Conservation (phyloP, 2,329 filamentous ascomycete genomes). For the Colletotrichum tanaceti region DNA sequence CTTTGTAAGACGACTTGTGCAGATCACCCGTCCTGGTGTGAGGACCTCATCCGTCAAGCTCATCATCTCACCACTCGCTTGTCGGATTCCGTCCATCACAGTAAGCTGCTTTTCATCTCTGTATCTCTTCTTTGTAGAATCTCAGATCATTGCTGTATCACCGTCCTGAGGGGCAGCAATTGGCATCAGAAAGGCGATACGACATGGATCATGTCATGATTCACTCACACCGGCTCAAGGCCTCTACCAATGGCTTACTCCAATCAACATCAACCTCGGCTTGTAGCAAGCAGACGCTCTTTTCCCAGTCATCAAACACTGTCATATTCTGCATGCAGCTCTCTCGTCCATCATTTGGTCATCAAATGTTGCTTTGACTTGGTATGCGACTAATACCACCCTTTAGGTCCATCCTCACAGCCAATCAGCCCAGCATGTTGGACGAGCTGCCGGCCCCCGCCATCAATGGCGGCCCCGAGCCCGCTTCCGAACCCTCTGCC, state of each 20-base stretch:
- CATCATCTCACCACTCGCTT: constrained; percentile 11
- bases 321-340: background rate
- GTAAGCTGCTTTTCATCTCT: constrained; percentile 19
- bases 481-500: background rate
- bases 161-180: background rate
- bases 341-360: background rate
- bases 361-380: background rate
- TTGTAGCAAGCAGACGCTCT: background rate
- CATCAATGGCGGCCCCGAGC: constrained; percentile 20
- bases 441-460: constrained; percentile 19
- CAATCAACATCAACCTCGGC: too few relatives aligned
- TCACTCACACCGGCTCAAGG: constrained; percentile 8
- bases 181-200: background rate
- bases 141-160: background rate
- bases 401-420: background rate
- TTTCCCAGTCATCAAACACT: background rate
- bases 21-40: background rate
- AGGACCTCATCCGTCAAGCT: constrained; percentile 22
- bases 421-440: constrained; percentile 25
- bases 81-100: background rate
- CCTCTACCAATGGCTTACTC: background rate
- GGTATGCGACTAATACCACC: constrained; percentile 12
- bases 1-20: constrained; percentile 19
- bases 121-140: background rate
- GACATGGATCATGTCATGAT: constrained; percentile 1